phyloP scores from a whole-genome alignment of 805 yeast genomes.

The Wickerhamomyces queroliae region DNA sequence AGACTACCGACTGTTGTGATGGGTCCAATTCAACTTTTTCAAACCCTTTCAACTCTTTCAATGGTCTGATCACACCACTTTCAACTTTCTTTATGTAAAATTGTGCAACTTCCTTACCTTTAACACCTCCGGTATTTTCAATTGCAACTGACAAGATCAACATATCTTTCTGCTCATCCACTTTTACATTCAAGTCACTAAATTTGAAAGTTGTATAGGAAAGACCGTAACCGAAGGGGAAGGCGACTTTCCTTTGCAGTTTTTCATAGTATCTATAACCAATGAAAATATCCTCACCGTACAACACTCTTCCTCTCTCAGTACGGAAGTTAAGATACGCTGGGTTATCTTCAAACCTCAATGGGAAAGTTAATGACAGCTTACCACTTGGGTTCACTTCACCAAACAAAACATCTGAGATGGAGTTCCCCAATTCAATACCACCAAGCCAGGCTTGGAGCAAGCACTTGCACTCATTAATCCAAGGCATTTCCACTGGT shows the following conservation, averaged over 20 bases:
- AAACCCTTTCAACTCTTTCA: conserved; percentile 56
- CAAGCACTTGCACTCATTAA: conserved; percentile 33
- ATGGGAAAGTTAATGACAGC: conserved; percentile 50
- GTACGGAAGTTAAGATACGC: conserved; percentile 46
- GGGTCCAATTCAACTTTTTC: conserved; percentile 41
- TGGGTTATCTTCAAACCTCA: conserved; percentile 47
- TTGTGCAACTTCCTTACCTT: conserved; percentile 54
- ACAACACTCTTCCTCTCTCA: conserved; percentile 46
- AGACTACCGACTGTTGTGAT: conserved; percentile 35
- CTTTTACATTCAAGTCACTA: conserved; percentile 28
- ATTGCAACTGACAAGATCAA: conserved; percentile 32
- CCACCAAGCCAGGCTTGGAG: conserved; percentile 60
- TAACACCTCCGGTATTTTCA: conserved; percentile 39
- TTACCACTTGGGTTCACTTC: conserved; percentile 59
- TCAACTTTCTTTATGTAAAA: conserved; percentile 37
- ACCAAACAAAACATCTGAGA: conserved; percentile 57
- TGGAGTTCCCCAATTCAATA: conserved; percentile 52
- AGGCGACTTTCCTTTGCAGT: conserved; percentile 38
- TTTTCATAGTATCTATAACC: conserved; percentile 61
- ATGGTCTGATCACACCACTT: conserved; percentile 39
- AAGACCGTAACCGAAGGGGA: conserved; percentile 60
- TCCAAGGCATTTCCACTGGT: conserved; percentile 58
- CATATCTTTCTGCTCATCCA: conserved; percentile 21
- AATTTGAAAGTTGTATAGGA: conserved; percentile 50
- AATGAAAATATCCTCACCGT: conserved; percentile 62